These are phyloP conservation scores for Laetiporus sulphureus DNA, from an alignment of 1,284 basidiomycete species.

Conservation along the genomic window DNA sequence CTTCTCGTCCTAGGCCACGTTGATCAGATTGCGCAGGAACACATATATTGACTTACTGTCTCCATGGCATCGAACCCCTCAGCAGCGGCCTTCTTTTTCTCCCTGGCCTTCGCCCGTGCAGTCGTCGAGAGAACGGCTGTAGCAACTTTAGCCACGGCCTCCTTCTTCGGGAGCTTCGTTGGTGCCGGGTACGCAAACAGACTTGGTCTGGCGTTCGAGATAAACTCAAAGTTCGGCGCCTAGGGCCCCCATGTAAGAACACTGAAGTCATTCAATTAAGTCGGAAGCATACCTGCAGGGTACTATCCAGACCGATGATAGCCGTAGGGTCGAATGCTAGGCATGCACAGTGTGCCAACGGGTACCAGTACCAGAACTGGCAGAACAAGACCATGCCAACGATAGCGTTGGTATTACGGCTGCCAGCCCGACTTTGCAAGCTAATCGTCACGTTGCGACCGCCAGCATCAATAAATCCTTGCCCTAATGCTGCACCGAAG, in stretches of 20 bases:
- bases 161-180: conserved; percentile 85
- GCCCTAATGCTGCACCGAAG: conserved; percentile 90
- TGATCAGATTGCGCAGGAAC: conserved; percentile 4
- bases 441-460: conserved; percentile 93
- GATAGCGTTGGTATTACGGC: conserved; percentile 85
- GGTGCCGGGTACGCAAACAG: conserved; percentile 85
- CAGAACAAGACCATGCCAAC: conserved; percentile 95
- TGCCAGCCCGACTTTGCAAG: conserved; percentile 86
- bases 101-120: conserved; percentile 87
- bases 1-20: conserved; percentile 43
- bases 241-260: conserved; percentile 23
- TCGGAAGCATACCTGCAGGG: conserved; percentile 61
- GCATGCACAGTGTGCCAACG: conserved; percentile 88
- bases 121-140: conserved; percentile 94
- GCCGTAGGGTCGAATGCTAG: conserved; percentile 92
- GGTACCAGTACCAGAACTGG: conserved; percentile 99
- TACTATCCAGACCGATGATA: conserved; percentile 83
- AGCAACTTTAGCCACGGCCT: conserved; percentile 83
- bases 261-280: background rate
- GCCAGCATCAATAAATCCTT: conserved; percentile 94
- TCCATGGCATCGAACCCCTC: conserved; percentile 75
- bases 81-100: conserved; percentile 80
- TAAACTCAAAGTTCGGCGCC: conserved; percentile 87
- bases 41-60: conserved; percentile 42
- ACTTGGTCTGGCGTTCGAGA: conserved; percentile 83